Conservation (phyloP, 345 rosid species). For the Salix purpurea region DNA sequence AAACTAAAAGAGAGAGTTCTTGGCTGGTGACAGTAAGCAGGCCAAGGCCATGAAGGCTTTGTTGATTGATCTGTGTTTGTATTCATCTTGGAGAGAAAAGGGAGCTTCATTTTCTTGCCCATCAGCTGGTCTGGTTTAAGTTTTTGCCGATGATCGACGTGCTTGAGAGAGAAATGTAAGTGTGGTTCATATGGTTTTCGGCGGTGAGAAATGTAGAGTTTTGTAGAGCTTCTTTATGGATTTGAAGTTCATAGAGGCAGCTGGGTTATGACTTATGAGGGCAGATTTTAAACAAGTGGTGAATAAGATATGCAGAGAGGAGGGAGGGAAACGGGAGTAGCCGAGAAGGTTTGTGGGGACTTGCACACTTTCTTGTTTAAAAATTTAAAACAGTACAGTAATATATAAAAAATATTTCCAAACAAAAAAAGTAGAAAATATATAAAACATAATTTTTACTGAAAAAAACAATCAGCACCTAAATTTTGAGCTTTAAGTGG, state of each 20-base stretch:
- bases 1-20: conserved; percentile 63
- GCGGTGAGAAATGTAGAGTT: conserved; percentile 1
- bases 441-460: too few relatives aligned
- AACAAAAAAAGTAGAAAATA: too few relatives aligned
- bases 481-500: conserved; percentile 31
- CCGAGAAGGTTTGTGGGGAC: conserved; percentile 25
- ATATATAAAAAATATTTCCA: too few relatives aligned
- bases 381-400: too few relatives aligned
- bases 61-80: not conserved
- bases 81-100: conserved; percentile 41
- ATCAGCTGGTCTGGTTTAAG: not conserved
- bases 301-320: not conserved
- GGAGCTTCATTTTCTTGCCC: conserved; percentile 59
- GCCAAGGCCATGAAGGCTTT: conserved; percentile 72
- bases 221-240: conserved; percentile 10
- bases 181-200: not conserved
- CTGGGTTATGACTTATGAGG: conserved; percentile 10
- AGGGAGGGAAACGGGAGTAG: not conserved
- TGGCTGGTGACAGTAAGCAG: conserved; percentile 64
- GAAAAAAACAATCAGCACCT: too few relatives aligned
- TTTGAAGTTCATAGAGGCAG: not conserved
- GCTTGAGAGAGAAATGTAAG: not conserved
- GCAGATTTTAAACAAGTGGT: conserved; percentile 32
- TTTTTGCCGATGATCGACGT: not conserved
- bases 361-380: not conserved